Conservation (phyloP, 2,329 filamentous ascomycete species). For the Trichocomaceae sp. region DNA sequence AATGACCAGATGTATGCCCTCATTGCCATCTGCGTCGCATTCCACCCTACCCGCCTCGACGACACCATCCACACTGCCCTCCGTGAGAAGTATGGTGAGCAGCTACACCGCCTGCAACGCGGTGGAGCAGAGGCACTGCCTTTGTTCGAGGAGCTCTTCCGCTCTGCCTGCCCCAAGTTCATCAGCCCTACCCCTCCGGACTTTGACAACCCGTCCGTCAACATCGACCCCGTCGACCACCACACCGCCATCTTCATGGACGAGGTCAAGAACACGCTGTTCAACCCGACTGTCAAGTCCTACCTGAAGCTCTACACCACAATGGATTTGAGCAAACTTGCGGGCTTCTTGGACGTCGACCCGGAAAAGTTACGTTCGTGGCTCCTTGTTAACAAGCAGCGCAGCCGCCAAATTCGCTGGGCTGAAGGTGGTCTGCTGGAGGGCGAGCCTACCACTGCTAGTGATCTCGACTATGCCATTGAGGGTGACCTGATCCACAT, state of each 20-base stretch:
- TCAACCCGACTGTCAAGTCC: slow-evolving; percentile 93
- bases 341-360: slow-evolving; percentile 92
- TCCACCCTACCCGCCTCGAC: slow-evolving; percentile 93
- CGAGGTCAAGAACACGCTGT: slow-evolving; percentile 99
- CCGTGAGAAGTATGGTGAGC: slow-evolving; percentile 98
- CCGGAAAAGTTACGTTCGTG: slow-evolving; percentile 92
- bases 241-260: slow-evolving; percentile 98
- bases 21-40: slow-evolving; percentile 96
- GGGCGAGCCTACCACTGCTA: slow-evolving; percentile 85
- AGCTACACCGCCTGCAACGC: slow-evolving; percentile 92
- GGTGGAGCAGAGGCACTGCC: slow-evolving; percentile 92
- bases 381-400: slow-evolving; percentile 97
- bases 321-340: slow-evolving; percentile 97
- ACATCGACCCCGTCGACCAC: slow-evolving; percentile 95
- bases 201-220: slow-evolving; percentile 93
- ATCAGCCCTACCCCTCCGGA: slow-evolving; percentile 95
- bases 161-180: slow-evolving; percentile 97
- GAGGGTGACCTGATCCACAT: slow-evolving; percentile 97
- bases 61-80: slow-evolving; percentile 98
- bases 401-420: slow-evolving; percentile 93
- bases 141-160: slow-evolving; percentile 98
- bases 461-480: slow-evolving; percentile 94
- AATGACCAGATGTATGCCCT: slow-evolving; percentile 99
- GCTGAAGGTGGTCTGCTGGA: slow-evolving; percentile 82
- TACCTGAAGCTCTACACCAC: slow-evolving; percentile 99